Evolutionary conservation across 208 protist species (phyloP).

Genomic region (Crithidia sp.): DNA sequence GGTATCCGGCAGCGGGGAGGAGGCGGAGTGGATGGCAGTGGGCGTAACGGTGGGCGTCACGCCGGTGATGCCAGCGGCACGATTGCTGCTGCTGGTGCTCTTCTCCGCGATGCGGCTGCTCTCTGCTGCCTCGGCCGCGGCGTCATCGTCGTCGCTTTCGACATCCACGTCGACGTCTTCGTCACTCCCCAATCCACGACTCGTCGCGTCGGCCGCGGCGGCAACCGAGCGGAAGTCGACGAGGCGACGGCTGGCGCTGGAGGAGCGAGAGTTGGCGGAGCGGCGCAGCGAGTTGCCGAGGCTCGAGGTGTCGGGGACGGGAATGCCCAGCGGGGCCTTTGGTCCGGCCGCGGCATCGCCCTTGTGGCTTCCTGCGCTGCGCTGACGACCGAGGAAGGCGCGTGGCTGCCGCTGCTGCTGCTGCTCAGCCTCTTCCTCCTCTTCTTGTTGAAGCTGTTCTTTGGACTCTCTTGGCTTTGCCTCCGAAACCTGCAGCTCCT

Average conservation of each 20-base stretch:
- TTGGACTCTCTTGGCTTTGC: background rate
- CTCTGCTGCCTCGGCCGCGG: background rate
- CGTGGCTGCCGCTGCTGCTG: conserved; percentile 9
- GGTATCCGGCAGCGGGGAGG: conserved; percentile 15
- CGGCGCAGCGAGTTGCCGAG: conserved; percentile 23
- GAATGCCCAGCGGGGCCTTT: conserved; percentile 13
- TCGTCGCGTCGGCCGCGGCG: conserved; percentile 11
- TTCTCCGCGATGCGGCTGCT: background rate
- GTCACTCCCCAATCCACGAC: conserved; percentile 6
- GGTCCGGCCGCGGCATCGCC: background rate
- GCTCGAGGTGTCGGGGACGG: conserved; percentile 13
- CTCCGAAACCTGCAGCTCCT: background rate
- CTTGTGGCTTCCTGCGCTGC: background rate
- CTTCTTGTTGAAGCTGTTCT: background rate
- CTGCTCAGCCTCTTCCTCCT: background rate
- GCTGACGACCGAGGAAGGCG: conserved; percentile 3
- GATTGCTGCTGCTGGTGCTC: conserved; percentile 6
- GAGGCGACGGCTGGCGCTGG: conserved; percentile 30
- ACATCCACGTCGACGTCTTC: background rate
- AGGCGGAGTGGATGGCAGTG: conserved; percentile 12
- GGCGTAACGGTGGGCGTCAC: conserved; percentile 6
- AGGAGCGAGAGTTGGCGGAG: conserved; percentile 29
- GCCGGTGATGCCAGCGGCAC: background rate
- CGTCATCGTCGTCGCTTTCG: background rate
- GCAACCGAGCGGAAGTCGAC: conserved; percentile 15